These are phyloP conservation scores for Euphorbia celastroides DNA, from an alignment of 441 rosid species.

Conservation along the genomic window DNA sequence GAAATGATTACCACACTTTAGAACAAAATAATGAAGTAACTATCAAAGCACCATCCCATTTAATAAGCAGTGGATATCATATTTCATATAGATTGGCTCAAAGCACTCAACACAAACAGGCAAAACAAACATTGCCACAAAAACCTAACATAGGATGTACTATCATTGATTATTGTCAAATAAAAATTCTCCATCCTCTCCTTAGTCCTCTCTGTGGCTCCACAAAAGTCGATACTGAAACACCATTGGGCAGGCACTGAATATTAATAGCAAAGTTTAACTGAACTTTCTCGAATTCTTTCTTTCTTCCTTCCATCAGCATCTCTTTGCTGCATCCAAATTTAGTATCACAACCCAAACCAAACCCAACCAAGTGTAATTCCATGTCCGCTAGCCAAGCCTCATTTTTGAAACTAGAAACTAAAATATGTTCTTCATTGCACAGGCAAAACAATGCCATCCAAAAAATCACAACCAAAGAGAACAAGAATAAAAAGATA, in stretches of 20 bases:
- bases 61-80: not conserved
- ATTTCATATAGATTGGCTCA: not conserved
- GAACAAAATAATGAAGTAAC: not conserved
- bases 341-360: not conserved
- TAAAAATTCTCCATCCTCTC: not conserved
- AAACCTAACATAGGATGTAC: not conserved
- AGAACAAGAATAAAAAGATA: not conserved
- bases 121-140: not conserved
- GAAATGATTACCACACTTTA: constrained; percentile 1
- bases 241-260: not conserved
- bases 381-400: not conserved
- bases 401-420: not conserved
- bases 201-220: not conserved
- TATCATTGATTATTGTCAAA: not conserved
- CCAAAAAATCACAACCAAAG: not conserved
- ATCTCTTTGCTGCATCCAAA: constrained; percentile 5
- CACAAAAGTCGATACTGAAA: not conserved
- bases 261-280: not conserved
- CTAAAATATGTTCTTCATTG: not conserved
- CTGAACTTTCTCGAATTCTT: not conserved
- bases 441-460: not conserved
- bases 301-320: not conserved
- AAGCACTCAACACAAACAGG: not conserved
- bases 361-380: not conserved
- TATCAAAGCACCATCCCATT: constrained; percentile 8